phyloP scores from a whole-genome alignment of 116 monocot species.

The Iris pallida region DNA sequence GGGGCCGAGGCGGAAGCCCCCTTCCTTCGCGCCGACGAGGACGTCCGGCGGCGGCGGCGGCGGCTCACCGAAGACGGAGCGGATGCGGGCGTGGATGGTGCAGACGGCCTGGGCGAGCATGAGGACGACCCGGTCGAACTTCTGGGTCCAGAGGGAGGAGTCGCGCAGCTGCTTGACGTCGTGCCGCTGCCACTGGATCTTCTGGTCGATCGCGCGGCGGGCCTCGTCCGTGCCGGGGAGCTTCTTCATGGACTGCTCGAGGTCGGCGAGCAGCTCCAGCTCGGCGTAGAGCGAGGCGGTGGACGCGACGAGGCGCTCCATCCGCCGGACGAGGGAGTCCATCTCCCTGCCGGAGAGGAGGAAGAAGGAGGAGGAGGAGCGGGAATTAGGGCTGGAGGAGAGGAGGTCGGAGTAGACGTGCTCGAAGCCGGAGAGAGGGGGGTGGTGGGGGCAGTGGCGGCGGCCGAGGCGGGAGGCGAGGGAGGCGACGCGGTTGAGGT shows the following conservation, averaged over 20 bases:
- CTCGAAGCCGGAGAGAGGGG: constrained; percentile 70
- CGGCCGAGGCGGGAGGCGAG: constrained; percentile 49
- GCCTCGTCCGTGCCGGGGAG: constrained; percentile 36
- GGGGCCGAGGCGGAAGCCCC: neutral
- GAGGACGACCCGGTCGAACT: constrained; percentile 55
- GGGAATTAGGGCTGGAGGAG: constrained; percentile 24
- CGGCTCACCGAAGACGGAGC: constrained; percentile 50
- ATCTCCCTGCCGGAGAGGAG: constrained; percentile 20
- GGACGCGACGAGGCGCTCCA: constrained; percentile 60
- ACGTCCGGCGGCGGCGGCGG: no score
- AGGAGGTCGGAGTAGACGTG: constrained; percentile 82
- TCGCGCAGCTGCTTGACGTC: constrained; percentile 56
- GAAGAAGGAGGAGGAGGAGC: constrained; percentile 18
- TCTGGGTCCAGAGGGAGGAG: constrained; percentile 72
- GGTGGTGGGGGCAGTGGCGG: constrained; percentile 57
- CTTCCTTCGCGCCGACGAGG: no score
- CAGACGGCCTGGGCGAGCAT: constrained; percentile 75
- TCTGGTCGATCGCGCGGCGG: constrained; percentile 53
- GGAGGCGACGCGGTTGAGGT: constrained; percentile 4
- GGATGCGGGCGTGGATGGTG: constrained; percentile 50
- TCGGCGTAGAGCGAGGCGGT: constrained; percentile 67
- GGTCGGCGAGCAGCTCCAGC: constrained; percentile 60
- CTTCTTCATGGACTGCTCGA: constrained; percentile 78
- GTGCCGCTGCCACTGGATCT: constrained; percentile 73
- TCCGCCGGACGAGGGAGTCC: constrained; percentile 45